phyloP scores from a whole-genome alignment of 106 monocot species.

The Apostasia ramifera region DNA sequence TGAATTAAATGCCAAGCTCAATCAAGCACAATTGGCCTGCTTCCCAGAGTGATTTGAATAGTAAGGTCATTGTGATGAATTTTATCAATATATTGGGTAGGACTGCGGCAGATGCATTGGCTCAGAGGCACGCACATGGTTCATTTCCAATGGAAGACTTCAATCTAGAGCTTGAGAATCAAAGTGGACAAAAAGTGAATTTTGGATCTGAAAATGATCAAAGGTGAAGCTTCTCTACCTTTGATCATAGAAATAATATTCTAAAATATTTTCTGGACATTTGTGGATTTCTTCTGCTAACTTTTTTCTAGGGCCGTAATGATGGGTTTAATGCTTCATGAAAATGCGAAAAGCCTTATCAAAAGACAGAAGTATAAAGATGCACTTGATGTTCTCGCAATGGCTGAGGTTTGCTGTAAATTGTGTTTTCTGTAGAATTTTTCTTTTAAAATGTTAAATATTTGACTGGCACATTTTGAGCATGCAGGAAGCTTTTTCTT shows the following conservation, averaged over 20 bases:
- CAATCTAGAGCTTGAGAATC: slow-evolving; percentile 90
- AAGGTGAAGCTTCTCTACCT: slow-evolving; percentile 23
- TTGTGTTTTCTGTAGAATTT: background rate
- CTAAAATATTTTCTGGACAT: background rate
- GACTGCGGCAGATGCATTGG: slow-evolving; percentile 61
- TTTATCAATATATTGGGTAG: slow-evolving; percentile 18
- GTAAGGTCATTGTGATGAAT: background rate
- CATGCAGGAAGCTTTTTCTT: slow-evolving; percentile 79
- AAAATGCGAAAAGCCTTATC: slow-evolving; percentile 69
- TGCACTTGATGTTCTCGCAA: slow-evolving; percentile 74
- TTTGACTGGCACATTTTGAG: too few species aligned
- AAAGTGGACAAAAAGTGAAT: slow-evolving; percentile 73
- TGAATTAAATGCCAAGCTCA: too few species aligned
- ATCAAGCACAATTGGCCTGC: too few species aligned
- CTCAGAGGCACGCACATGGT: slow-evolving; percentile 66
- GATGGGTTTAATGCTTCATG: slow-evolving; percentile 93
- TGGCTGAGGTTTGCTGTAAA: slow-evolving; percentile 61
- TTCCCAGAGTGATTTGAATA: too few species aligned
- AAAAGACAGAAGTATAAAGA: slow-evolving; percentile 61
- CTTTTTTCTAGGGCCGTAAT: slow-evolving; percentile 51
- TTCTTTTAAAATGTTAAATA: background rate
- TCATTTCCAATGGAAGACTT: slow-evolving; percentile 75
- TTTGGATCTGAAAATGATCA: slow-evolving; percentile 73
- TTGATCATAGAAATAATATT: background rate
- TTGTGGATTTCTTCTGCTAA: background rate